Conservation (phyloP, 2,329 filamentous ascomycete genomes). For the Ceratocystis alfenasii region DNA sequence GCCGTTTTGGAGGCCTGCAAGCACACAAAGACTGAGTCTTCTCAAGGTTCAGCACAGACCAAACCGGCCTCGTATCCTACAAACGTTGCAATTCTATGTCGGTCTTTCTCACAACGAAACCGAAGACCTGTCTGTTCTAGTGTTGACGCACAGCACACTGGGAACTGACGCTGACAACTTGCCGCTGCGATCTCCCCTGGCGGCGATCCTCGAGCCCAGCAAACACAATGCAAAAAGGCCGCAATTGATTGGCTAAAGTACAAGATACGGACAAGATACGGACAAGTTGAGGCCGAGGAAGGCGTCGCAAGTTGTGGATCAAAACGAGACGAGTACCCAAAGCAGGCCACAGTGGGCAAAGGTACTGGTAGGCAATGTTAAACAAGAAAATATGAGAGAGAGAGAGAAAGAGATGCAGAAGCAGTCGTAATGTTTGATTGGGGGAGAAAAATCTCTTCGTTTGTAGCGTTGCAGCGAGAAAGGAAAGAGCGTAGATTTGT, state of each 20-base stretch:
- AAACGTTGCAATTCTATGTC: no score
- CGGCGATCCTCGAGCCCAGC: background rate
- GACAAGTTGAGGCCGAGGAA: background rate
- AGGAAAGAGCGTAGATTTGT: constrained; percentile 10
- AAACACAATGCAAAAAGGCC: background rate
- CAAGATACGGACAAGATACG: background rate
- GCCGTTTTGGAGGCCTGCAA: background rate
- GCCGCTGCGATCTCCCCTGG: background rate
- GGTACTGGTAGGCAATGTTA: background rate
- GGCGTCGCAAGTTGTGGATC: background rate
- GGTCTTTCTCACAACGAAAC: background rate
- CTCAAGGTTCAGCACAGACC: background rate
- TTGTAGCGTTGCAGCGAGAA: background rate
- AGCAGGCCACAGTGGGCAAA: no score
- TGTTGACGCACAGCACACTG: background rate
- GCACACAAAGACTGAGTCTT: background rate
- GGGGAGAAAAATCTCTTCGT: background rate
- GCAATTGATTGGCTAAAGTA: background rate
- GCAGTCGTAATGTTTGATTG: background rate
- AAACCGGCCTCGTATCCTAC: background rate
- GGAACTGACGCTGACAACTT: background rate
- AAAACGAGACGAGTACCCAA: background rate
- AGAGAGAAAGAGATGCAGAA: background rate
- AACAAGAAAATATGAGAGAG: background rate
- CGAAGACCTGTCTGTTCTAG: background rate